Conservation (phyloP, 148 eudicot genomes). For the Nyssa sinensis region DNA sequence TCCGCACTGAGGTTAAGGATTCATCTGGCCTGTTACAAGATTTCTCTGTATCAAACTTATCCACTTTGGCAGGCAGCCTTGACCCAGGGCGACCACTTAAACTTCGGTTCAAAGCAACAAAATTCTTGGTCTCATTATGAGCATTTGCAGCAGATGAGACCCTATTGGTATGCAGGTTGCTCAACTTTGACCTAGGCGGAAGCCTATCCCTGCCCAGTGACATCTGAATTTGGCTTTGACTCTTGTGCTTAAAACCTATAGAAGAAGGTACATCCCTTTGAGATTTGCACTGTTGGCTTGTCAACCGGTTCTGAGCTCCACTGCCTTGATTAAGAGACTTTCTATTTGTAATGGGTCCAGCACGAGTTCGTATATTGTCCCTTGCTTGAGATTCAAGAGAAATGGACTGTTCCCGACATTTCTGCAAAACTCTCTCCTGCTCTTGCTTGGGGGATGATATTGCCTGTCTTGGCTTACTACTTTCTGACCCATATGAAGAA, state of each 20-base stretch:
- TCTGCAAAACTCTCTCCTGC: constrained; percentile 11
- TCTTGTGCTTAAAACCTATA: constrained; percentile 29
- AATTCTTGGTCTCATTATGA: constrained; percentile 39
- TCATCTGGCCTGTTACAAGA: constrained; percentile 32
- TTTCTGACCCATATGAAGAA: constrained; percentile 30
- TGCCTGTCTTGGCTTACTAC: constrained; percentile 25
- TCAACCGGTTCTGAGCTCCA: constrained; percentile 27
- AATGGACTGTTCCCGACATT: constrained; percentile 6
- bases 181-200: constrained; percentile 38
- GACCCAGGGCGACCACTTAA: constrained; percentile 22
- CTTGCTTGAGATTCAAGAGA: constrained; percentile 14
- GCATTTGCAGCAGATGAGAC: constrained; percentile 32
- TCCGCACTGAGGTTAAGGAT: constrained; percentile 38
- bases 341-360: constrained; percentile 19
- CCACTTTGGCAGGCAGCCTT: constrained; percentile 38
- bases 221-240: constrained; percentile 36
- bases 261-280: constrained; percentile 36
- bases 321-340: constrained; percentile 23
- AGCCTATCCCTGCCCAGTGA: constrained; percentile 31
- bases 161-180: constrained; percentile 29
- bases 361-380: constrained; percentile 18
- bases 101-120: constrained; percentile 45
- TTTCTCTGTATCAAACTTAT: constrained; percentile 37
- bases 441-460: constrained; percentile 20
- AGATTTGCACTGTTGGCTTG: constrained; percentile 33